phyloP scores from a whole-genome alignment of 371 early-diverging fungal genomes.

The Fennellomyces sp. region DNA sequence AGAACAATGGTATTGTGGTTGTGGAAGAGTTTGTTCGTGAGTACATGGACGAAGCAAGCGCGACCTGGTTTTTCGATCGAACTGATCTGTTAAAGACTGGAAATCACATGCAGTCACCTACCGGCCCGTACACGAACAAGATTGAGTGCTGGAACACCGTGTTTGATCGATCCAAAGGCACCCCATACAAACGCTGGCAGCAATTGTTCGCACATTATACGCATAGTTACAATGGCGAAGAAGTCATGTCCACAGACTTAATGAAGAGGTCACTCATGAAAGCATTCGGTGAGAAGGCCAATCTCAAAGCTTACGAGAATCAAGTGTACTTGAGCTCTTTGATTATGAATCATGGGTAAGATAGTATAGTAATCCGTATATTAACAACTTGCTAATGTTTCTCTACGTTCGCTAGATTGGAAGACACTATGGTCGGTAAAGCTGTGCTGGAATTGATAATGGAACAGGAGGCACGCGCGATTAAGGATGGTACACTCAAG shows the following conservation, averaged over 20 bases:
- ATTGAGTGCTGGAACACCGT: neutral
- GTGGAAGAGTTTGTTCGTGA: slow-evolving; percentile 7
- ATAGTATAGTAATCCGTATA: neutral
- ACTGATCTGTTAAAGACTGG: slow-evolving; percentile 4
- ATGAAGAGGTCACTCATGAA: neutral
- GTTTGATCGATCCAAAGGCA: neutral
- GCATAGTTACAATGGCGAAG: neutral
- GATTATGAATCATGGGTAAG: neutral
- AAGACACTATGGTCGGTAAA: neutral
- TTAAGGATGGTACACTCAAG: neutral
- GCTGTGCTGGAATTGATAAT: neutral
- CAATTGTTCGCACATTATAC: neutral
- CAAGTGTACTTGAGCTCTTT: too few species aligned
- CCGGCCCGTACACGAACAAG: too few species aligned
- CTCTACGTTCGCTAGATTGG: slow-evolving; percentile 1
- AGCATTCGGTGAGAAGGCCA: slow-evolving; percentile 1
- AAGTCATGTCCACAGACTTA: neutral
- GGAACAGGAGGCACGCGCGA: slow-evolving; percentile 5
- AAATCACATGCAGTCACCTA: neutral
- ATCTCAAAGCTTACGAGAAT: neutral
- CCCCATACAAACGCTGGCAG: neutral
- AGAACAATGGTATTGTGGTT: slow-evolving; percentile 1
- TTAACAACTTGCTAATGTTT: neutral
- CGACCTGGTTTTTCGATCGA: slow-evolving; percentile 4
- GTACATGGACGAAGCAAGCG: neutral